phyloP scores from a whole-genome alignment of 208 protist species.

The Acanthamoeba polyphaga region DNA sequence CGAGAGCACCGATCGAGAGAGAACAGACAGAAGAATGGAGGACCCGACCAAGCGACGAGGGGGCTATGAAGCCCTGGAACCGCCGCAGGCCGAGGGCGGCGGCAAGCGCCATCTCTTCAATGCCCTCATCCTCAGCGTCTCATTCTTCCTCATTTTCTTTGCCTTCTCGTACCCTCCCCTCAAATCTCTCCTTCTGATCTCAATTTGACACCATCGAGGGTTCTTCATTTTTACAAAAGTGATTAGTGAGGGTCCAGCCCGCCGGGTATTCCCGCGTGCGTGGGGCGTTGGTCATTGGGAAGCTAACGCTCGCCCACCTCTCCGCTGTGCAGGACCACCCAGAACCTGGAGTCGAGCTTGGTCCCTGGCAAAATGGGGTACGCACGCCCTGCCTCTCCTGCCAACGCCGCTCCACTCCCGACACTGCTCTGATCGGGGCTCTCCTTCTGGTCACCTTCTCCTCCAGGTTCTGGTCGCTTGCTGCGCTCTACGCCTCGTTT shows the following conservation, averaged over 20 bases:
- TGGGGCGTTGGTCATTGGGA: too few species aligned
- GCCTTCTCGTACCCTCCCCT: neutral
- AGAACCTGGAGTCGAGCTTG: constrained; percentile 41
- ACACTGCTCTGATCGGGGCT: neutral
- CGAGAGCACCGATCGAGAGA: too few species aligned
- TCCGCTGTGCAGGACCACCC: neutral
- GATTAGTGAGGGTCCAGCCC: too few species aligned
- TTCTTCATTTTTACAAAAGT: neutral
- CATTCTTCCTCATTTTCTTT: constrained; percentile 55
- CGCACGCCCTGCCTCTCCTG: neutral
- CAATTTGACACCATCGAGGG: neutral
- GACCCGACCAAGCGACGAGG: neutral
- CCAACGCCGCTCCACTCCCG: neutral
- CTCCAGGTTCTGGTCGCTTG: constrained; percentile 24
- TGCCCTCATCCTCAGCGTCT: constrained; percentile 9
- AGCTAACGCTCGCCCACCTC: neutral
- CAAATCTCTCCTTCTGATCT: neutral
- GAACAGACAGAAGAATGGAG: neutral
- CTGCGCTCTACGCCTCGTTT: constrained; percentile 43
- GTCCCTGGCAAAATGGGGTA: constrained; percentile 36
- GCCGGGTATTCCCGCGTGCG: too few species aligned
- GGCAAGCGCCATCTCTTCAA: constrained; percentile 60
- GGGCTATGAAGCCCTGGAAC: neutral
- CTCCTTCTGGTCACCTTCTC: neutral
- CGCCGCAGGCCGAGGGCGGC: neutral